Base-by-base conservation (phyloP, 768 basidiomycete species). In the Termitomyces sp. region DNA sequence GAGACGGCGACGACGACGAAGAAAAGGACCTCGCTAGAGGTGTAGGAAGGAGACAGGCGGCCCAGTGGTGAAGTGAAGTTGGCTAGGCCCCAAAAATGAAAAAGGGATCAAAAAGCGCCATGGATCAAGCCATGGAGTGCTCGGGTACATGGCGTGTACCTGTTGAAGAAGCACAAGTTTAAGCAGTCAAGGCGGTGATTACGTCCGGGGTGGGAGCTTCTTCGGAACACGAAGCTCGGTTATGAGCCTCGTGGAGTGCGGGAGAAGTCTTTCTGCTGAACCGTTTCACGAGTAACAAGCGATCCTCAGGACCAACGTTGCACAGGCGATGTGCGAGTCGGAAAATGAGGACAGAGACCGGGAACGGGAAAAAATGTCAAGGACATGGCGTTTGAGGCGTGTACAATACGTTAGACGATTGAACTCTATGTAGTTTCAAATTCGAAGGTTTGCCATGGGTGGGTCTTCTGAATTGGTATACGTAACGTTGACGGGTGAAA, bases 91-190 rank as follows among this genome's bases (percentile, higher is more conserved):
- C 53, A 46, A 65, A 63, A 65, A 63, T 62, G 65, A 56, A 56
- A 31, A 59, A 63, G 65, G 65, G 59, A 67, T 66, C 66, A 60
- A 64, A 63, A 67, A 65, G 59, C 43, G 40, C 51, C 48, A n/a
- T 46, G 46, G 20, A 58, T 59, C 38, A 60, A 20, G 51, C 71
- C 73, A 70, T 69, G 68, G 71, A 72, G 62, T 63, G 60, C 69
- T 65, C 70, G 72, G 71, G 53, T 43, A 20, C 56, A 68, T 64
- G 68, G 69, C 63, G 47, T 67, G 63, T 67, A 62, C 59, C 64
- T 52, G 66, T 72, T 73, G 71, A 70, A 65, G 71, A 73, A 73
- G 63, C 69, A 60, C 60, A 61, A 42, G 15, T 42, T 15, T 15
- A 42, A 6, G 40, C 40, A 42, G 52, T 63, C 48, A 20, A 37